These are phyloP conservation scores for Cytospora paraplurivora DNA, from an alignment of 2,329 filamentous ascomycete genomes.

Conservation along the genomic window DNA sequence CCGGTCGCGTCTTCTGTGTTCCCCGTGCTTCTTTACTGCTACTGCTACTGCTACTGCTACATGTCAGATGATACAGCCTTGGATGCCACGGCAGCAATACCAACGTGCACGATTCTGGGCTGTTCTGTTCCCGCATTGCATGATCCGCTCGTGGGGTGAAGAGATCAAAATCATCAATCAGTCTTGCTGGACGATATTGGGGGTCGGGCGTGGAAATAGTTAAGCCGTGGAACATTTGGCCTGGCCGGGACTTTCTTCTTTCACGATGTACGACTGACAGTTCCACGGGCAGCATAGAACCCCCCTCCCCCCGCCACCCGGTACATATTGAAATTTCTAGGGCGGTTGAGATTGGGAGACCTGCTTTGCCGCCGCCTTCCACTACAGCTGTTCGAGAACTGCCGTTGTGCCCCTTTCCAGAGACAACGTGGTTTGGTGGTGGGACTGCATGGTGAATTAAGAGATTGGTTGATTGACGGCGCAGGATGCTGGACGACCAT, in stretches of 20 bases:
- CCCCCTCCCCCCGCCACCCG: too few relatives aligned
- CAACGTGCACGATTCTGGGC: conserved; percentile 8
- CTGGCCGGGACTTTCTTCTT: background rate
- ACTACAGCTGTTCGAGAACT: conserved; percentile 16
- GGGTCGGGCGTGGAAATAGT: conserved; percentile 15
- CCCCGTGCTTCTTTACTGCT: background rate
- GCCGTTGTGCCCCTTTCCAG: conserved; percentile 14
- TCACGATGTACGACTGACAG: background rate
- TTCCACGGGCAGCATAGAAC: background rate
- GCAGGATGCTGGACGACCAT: conserved; percentile 16
- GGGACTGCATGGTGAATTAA: conserved; percentile 2
- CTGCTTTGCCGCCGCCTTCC: conserved; percentile 10
- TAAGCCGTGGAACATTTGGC: conserved; percentile 16
- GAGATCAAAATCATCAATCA: conserved; percentile 13
- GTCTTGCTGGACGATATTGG: conserved; percentile 10
- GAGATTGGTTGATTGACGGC: conserved; percentile 14
- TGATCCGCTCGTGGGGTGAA: conserved; percentile 4
- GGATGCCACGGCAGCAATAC: conserved; percentile 13
- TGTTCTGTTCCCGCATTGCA: conserved; percentile 17
- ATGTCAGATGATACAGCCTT: conserved; percentile 20
- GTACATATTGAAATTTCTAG: too few relatives aligned
- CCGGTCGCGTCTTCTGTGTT: background rate
- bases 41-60: background rate
- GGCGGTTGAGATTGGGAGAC: background rate
- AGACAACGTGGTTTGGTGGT: conserved; percentile 10